A percentile compares a stretch with the other conserved stretches of the same genome.
phyloP scores from a whole-genome alignment of 768 basidiomycete genomes.

The Rhizopogon vinicolor region DNA sequence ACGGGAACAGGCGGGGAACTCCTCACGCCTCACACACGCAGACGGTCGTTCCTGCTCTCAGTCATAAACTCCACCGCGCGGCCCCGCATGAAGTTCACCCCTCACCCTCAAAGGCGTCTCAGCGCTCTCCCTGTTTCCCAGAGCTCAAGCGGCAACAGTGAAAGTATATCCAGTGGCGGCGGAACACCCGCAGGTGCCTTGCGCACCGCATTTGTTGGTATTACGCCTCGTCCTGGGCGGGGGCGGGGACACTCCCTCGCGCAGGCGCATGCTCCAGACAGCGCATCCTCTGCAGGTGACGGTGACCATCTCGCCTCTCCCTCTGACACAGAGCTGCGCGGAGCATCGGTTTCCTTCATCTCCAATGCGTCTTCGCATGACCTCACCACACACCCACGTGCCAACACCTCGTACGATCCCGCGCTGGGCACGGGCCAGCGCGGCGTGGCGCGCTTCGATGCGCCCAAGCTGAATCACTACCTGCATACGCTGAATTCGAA shows the following conservation, averaged over 20 bases:
- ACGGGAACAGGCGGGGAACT: slow-evolving; percentile 31
- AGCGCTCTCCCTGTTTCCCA: slow-evolving; percentile 59
- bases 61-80: slow-evolving; percentile 82
- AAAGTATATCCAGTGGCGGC: slow-evolving; percentile 26
- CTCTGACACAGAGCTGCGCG: slow-evolving; percentile 37
- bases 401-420: slow-evolving; percentile 87
- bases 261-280: slow-evolving; percentile 42
- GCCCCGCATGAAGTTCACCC: slow-evolving; percentile 52
- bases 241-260: slow-evolving; percentile 55
- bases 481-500: slow-evolving; percentile 80
- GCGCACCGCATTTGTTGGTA: slow-evolving; percentile 54
- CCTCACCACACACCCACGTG: slow-evolving; percentile 70
- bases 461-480: slow-evolving; percentile 80
- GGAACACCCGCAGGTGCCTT: slow-evolving; percentile 32
- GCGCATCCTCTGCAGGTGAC: slow-evolving; percentile 28
- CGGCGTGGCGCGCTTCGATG: slow-evolving; percentile 76
- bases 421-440: slow-evolving; percentile 68
- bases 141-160: slow-evolving; percentile 23
- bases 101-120: slow-evolving; percentile 44
- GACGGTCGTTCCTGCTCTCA: slow-evolving; percentile 77
- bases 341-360: slow-evolving; percentile 63
- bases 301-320: slow-evolving; percentile 26
- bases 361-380: slow-evolving; percentile 89
- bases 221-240: slow-evolving; percentile 57
- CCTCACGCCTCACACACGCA: slow-evolving; percentile 66